Conservation (phyloP, 768 basidiomycete species). For the Amanita pallidorosea region DNA sequence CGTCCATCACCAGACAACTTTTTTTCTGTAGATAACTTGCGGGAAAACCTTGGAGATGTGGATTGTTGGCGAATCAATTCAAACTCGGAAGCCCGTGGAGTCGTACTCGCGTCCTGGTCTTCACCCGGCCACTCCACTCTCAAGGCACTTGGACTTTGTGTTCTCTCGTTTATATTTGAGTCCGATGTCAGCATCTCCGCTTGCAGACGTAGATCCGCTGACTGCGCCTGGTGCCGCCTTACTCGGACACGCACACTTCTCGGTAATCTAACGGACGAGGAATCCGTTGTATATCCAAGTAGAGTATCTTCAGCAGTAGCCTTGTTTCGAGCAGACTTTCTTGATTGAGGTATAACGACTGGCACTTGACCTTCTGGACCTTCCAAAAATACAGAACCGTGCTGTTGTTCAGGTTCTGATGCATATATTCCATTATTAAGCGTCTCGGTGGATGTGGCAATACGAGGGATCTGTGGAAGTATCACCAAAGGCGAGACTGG, state of each 20-base stretch:
- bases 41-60: slow-evolving; percentile 17
- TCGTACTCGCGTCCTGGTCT: slow-evolving; percentile 35
- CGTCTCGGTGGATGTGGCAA: slow-evolving; percentile 12
- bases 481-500: slow-evolving; percentile 13
- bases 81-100: slow-evolving; percentile 48
- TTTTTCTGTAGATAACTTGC: slow-evolving; percentile 10
- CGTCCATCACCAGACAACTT: slow-evolving; percentile 23
- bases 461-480: slow-evolving; percentile 26
- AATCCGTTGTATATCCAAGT: slow-evolving; percentile 39
- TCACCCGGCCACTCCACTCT: slow-evolving; percentile 45
- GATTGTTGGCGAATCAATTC: slow-evolving; percentile 21
- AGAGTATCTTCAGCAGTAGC: slow-evolving; percentile 11
- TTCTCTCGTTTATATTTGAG: slow-evolving; percentile 19
- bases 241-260: slow-evolving; percentile 37
- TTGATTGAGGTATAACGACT: background rate
- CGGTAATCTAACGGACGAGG: slow-evolving; percentile 26
- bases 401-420: slow-evolving; percentile 16
- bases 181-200: slow-evolving; percentile 14
- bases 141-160: slow-evolving; percentile 34
- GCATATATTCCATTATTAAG: slow-evolving; percentile 13
- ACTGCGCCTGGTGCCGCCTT: slow-evolving; percentile 37
- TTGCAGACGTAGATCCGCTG: slow-evolving; percentile 37
- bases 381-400: slow-evolving; percentile 18
- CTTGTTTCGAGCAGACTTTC: slow-evolving; percentile 26
- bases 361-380: slow-evolving; percentile 12